Conservation (phyloP, 257 asterid species). For the Solanum pinnatisectum region DNA sequence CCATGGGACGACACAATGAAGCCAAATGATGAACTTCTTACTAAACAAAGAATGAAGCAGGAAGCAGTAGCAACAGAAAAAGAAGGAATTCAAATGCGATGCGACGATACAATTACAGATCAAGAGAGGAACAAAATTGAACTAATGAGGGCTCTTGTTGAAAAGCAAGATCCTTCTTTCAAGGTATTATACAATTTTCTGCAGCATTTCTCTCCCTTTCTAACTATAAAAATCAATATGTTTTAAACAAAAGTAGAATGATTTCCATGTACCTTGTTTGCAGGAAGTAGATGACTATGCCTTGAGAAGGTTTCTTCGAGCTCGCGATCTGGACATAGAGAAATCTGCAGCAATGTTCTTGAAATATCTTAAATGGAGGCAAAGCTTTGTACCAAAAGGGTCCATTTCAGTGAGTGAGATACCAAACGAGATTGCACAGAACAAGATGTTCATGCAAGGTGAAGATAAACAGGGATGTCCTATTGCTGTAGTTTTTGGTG, state of each 20-base stretch:
- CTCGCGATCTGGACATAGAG: conserved; percentile 49
- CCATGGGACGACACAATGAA: neutral
- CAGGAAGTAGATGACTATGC: conserved; percentile 60
- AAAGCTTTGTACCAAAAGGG: conserved; percentile 49
- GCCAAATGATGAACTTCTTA: neutral
- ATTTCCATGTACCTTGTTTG: neutral
- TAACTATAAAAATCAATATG: neutral
- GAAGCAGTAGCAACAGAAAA: neutral
- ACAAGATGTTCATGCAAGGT: conserved; percentile 71
- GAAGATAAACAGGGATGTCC: conserved; percentile 59
- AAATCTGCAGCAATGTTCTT: conserved; percentile 52
- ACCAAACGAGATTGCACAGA: conserved; percentile 47
- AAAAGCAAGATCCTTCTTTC: conserved; percentile 46
- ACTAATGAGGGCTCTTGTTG: conserved; percentile 35
- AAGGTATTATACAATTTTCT: conserved; percentile 28
- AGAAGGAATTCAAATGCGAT: neutral
- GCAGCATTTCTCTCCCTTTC: neutral
- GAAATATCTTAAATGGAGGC: conserved; percentile 55
- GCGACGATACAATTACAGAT: neutral
- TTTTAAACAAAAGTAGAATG: neutral
- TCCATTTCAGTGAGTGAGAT: conserved; percentile 36
- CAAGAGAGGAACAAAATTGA: conserved; percentile 28
- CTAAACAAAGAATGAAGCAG: neutral
- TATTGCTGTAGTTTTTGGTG: conserved; percentile 44
- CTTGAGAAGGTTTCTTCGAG: conserved; percentile 70